A percentile compares a stretch with the other conserved stretches of the same genome.
These are phyloP conservation scores for Arthrobotrys sphaeroides DNA, from an alignment of 2,329 filamentous ascomycete species.

Conservation along the genomic window DNA sequence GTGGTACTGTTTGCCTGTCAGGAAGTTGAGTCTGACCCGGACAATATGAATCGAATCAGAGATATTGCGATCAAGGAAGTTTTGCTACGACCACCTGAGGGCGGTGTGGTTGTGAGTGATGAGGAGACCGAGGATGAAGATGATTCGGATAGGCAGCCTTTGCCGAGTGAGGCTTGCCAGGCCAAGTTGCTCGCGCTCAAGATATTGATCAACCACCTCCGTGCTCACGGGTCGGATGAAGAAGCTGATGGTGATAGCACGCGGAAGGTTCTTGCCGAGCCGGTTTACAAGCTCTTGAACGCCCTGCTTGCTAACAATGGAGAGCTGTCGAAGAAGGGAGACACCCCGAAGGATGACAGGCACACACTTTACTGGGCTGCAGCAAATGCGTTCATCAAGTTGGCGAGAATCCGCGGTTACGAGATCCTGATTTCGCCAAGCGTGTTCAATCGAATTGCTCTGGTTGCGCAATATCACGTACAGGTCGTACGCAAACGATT, in stretches of 20 bases:
- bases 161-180: constrained; percentile 64
- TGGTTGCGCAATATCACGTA: constrained; percentile 80
- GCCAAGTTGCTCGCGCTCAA: constrained; percentile 86
- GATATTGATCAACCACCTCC: constrained; percentile 84
- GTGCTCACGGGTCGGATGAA: constrained; percentile 64
- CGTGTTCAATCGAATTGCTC: constrained; percentile 83
- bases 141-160: constrained; percentile 68
- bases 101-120: constrained; percentile 63
- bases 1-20: constrained; percentile 69
- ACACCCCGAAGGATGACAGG: constrained; percentile 80
- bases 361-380: constrained; percentile 83
- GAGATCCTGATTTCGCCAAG: constrained; percentile 77
- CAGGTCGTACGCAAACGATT: constrained; percentile 80
- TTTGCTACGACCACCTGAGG: constrained; percentile 74
- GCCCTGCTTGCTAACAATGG: constrained; percentile 78
- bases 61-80: constrained; percentile 70
- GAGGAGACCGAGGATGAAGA: constrained; percentile 73
- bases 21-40: constrained; percentile 40
- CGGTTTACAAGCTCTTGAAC: constrained; percentile 81
- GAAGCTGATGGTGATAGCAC: constrained; percentile 61
- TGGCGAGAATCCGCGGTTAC: constrained; percentile 78
- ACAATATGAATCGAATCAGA: constrained; percentile 45
- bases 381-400: constrained; percentile 81
- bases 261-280: constrained; percentile 68
- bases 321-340: constrained; percentile 77